Conservation (phyloP, 495 filamentous ascomycete genomes). For the Trichodelitschia bisporula region DNA sequence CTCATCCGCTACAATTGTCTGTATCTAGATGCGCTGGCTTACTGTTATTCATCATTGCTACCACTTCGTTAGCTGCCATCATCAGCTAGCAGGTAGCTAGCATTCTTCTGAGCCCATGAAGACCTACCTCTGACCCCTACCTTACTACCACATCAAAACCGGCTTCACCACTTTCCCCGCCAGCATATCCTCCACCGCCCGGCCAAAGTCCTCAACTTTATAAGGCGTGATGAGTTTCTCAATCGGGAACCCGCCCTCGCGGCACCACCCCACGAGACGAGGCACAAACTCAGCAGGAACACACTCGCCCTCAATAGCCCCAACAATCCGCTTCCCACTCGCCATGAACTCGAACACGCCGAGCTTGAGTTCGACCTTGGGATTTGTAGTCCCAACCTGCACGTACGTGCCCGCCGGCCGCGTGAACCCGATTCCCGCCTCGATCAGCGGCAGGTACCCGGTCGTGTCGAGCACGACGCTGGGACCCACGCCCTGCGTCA, state of each 20-base stretch:
- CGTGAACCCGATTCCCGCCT: slow-evolving; percentile 7
- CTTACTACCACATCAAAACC: background rate
- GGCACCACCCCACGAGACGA: slow-evolving; percentile 12
- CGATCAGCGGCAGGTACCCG: slow-evolving; percentile 7
- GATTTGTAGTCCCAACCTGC: slow-evolving; percentile 9
- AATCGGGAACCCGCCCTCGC: slow-evolving; percentile 13
- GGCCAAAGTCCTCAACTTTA: slow-evolving; percentile 2
- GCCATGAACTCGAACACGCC: slow-evolving; percentile 7
- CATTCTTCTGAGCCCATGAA: too few relatives aligned
- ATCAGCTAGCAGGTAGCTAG: too few relatives aligned
- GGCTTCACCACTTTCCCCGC: slow-evolving; percentile 1
- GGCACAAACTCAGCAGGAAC: slow-evolving; percentile 3
- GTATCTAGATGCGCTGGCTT: too few relatives aligned
- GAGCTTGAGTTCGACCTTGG: slow-evolving; percentile 7
- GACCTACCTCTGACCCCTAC: too few relatives aligned
- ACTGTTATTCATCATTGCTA: too few relatives aligned
- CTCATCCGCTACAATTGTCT: too few relatives aligned
- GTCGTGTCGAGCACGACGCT: slow-evolving; percentile 8
- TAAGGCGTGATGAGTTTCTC: slow-evolving; percentile 12
- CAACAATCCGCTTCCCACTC: slow-evolving; percentile 6
- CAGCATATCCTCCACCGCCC: background rate
- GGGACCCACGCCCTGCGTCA: background rate
- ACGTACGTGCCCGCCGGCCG: slow-evolving; percentile 9
- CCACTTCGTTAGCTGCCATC: too few relatives aligned
- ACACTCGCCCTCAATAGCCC: slow-evolving; percentile 7